These are phyloP conservation scores for Amaranthus tricolor DNA, from an alignment of 179 eudicot genomes.

Conservation along the genomic window DNA sequence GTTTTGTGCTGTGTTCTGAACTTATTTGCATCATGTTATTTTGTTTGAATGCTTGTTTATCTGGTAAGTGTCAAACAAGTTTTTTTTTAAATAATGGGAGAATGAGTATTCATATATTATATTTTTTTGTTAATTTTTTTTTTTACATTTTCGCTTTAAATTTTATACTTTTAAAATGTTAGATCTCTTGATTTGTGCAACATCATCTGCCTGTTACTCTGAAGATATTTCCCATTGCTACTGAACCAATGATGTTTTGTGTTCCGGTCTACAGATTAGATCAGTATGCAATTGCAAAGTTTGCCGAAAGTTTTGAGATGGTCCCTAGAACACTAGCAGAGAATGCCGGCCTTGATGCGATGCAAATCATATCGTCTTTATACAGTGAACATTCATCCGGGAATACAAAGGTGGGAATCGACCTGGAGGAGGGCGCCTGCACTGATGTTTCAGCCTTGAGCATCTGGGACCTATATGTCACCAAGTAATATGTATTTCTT, in stretches of 20 bases:
- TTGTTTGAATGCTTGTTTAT: neutral
- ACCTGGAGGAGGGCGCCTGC: conserved; percentile 77
- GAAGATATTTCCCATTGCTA: neutral
- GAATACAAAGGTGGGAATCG: conserved; percentile 78
- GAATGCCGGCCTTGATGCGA: conserved; percentile 95
- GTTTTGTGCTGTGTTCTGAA: neutral
- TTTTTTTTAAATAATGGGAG: neutral
- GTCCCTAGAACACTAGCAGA: conserved; percentile 85
- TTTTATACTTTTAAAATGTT: neutral
- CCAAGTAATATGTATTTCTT: conserved; percentile 56
- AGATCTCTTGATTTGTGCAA: neutral
- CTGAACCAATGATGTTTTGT: neutral
- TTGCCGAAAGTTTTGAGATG: conserved; percentile 97
- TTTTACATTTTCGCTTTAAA: neutral
- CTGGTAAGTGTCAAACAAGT: neutral
- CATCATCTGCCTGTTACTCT: neutral
- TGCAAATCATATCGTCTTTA: conserved; percentile 85
- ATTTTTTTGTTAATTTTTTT: neutral
- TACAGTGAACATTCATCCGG: conserved; percentile 89
- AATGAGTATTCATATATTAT: neutral
- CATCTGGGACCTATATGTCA: conserved; percentile 82
- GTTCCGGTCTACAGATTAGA: conserved; percentile 53
- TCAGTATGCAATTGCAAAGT: conserved; percentile 91
- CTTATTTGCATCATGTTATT: neutral
- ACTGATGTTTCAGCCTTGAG: conserved; percentile 64